A percentile compares a stretch with the other conserved stretches of the same genome.
phyloP scores from a whole-genome alignment of 164 flowering plant species.

The Tetracentron sinense region DNA sequence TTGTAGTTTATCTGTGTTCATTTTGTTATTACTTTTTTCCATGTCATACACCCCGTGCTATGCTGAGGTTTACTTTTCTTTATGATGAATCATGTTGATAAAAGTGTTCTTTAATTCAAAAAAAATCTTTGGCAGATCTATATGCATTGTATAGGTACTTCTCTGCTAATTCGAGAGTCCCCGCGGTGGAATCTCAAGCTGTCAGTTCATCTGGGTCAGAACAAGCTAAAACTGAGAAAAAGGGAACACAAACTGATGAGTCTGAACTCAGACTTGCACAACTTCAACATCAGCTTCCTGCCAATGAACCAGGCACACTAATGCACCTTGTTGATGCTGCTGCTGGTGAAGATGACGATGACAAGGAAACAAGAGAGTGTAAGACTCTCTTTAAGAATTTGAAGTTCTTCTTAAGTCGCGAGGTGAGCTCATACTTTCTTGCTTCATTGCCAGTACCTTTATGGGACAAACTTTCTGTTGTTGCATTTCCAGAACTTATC shows the following conservation, averaged over 20 bases:
- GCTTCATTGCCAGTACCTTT: background rate
- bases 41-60: background rate
- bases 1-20: background rate
- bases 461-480: too few relatives aligned
- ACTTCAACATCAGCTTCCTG: constrained; percentile 89
- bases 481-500: too few relatives aligned
- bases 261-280: constrained; percentile 82
- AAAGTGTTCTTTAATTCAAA: too few relatives aligned
- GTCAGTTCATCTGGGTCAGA: constrained; percentile 28
- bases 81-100: background rate
- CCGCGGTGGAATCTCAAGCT: constrained; percentile 23
- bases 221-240: constrained; percentile 21
- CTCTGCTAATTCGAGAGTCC: constrained; percentile 38
- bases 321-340: constrained; percentile 73
- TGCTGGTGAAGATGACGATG: constrained; percentile 58
- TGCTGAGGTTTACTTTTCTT: background rate
- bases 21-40: background rate
- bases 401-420: constrained; percentile 84
- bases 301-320: constrained; percentile 75
- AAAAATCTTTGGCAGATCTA: constrained; percentile 49
- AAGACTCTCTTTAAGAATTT: constrained; percentile 61
- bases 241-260: constrained; percentile 36
- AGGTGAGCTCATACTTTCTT: constrained; percentile 40
- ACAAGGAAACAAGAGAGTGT: constrained; percentile 69
- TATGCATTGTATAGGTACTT: constrained; percentile 74